Base-by-base conservation (phyloP, 306 rosid species). In the Purshia tridentata region DNA sequence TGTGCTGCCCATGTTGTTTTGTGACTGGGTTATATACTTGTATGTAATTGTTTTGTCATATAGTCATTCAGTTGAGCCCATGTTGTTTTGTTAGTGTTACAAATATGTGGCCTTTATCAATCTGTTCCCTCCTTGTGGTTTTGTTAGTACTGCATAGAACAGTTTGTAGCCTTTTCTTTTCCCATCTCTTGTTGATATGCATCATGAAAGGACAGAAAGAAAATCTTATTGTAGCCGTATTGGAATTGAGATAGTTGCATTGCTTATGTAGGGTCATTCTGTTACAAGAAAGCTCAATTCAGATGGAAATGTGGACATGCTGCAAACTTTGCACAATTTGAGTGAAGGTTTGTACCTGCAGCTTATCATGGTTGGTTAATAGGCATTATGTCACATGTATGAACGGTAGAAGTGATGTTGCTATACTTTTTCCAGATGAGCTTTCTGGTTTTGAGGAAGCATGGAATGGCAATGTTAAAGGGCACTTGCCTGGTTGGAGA, bases 271-370 rank as follows among this genome's bases (percentile, higher is more conserved):
- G 97, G 98, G 97, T 60, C 98, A 91, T 78, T 86, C 95, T 41
- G 76, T 89, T 56, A 84, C 87, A 15, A 89, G 96, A 82, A 94
- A 86, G 88, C 91, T 94, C 35, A 84, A 83, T 40, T 70, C 95
- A 4, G 89, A 89, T 51, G 97, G 97, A 2, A 83, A 85, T 84
- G 84, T 91, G 74, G 91, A 86, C 69, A 73, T 80, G 7, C 50
- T 72, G 69, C 98, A 91, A 74, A 89, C 90, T 44, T 71, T 89
- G 72, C 96, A 94, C 83, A 94, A 94, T 87, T 78, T 91, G 63
- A 57, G 81, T 69, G 94, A 91, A 88, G 98, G 98, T 86, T 19
- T 46, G 85, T 79, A 23, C 58, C 10, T 67, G 54, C 40, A 77
- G 12, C 52, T 44, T 40, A 35, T 2, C 49, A 16, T 58, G 19